Percentiles rank a stretch among this genome's conserved stretches.
These are phyloP conservation scores for Puccinia triticina DNA, from an alignment of 1,284 basidiomycete genomes.

Conservation along the genomic window DNA sequence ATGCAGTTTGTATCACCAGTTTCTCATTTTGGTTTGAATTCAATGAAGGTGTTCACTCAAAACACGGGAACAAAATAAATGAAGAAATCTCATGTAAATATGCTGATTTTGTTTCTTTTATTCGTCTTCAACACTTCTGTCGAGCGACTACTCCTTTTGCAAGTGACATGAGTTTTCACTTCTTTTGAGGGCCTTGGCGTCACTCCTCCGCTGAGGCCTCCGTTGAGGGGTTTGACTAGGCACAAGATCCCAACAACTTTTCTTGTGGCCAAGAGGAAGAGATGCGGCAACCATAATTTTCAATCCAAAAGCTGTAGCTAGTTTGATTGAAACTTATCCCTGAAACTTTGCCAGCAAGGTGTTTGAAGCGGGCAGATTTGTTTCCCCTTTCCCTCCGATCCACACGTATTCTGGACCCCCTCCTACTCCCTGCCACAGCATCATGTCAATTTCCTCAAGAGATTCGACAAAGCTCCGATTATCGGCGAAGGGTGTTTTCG, in stretches of 20 bases:
- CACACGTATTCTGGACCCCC: neutral
- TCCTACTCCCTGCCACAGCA: neutral
- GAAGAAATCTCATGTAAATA: neutral
- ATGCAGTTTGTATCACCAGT: neutral
- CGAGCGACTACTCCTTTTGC: no score
- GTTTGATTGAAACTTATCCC: no score
- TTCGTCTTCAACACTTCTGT: no score
- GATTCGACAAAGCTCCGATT: neutral
- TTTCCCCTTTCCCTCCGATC: neutral
- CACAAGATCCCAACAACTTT: no score
- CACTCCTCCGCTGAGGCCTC: no score
- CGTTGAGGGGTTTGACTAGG: no score
- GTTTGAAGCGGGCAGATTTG: neutral
- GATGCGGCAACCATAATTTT: no score
- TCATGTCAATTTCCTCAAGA: neutral
- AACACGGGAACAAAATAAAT: neutral
- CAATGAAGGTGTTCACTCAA: neutral
- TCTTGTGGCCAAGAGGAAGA: no score
- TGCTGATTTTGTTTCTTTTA: neutral
- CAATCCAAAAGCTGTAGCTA: neutral
- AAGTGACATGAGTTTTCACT: no score
- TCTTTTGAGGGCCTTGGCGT: no score
- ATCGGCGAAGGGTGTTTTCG: slow-evolving; percentile 19
- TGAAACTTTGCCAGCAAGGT: no score
- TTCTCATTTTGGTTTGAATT: neutral